Evolutionary conservation across 805 yeast species (phyloP).

Genomic region (Yamadazyma tumulicola): DNA sequence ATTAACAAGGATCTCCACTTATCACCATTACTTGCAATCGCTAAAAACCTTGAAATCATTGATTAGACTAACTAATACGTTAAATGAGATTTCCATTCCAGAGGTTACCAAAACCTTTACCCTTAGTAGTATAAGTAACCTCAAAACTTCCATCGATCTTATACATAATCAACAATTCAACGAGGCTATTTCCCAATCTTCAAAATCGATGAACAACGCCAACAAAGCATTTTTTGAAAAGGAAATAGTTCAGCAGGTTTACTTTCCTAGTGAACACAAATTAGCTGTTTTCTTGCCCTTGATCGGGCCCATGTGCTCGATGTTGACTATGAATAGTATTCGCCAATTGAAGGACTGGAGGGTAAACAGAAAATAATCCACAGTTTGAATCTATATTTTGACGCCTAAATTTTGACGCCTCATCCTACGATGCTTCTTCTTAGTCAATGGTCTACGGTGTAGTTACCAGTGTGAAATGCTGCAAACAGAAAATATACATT

Average conservation of each 20-base stretch:
- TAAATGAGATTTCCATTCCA: slow-evolving; percentile 83
- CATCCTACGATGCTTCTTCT: too few relatives aligned
- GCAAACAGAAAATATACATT: neutral
- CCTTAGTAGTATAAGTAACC: slow-evolving; percentile 41
- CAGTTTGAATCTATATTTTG: too few relatives aligned
- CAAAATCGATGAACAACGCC: slow-evolving; percentile 58
- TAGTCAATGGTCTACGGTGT: too few relatives aligned
- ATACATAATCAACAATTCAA: slow-evolving; percentile 29
- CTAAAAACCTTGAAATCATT: slow-evolving; percentile 72
- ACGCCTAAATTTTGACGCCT: too few relatives aligned
- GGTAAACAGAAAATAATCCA: neutral
- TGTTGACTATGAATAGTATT: slow-evolving; percentile 49
- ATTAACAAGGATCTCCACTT: slow-evolving; percentile 55
- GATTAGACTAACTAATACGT: slow-evolving; percentile 59
- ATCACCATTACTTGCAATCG: slow-evolving; percentile 58
- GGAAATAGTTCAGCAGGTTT: slow-evolving; percentile 92
- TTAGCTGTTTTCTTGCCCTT: slow-evolving; percentile 91
- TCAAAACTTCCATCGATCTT: slow-evolving; percentile 35
- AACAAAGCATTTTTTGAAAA: slow-evolving; percentile 85
- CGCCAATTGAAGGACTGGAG: slow-evolving; percentile 22
- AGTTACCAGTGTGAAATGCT: too few relatives aligned
- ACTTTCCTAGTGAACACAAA: slow-evolving; percentile 93
- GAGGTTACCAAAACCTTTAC: slow-evolving; percentile 61
- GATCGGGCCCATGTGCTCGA: slow-evolving; percentile 79
- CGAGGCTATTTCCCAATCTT: slow-evolving; percentile 33